phyloP scores from a whole-genome alignment of 2,329 filamentous ascomycete species.

The Aspergillus tanneri region DNA sequence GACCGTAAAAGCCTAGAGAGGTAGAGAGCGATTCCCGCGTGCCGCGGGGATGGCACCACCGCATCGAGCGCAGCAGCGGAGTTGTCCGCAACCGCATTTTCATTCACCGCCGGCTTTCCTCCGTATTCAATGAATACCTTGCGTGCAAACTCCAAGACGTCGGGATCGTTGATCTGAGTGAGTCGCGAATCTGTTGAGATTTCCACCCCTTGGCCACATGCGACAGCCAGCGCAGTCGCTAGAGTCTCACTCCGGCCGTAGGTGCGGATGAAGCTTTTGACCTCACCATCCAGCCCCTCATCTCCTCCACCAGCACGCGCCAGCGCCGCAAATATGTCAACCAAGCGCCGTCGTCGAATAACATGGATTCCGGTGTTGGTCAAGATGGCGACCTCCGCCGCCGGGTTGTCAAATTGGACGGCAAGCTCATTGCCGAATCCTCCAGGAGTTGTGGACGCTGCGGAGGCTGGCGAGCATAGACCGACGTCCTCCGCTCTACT shows the following conservation, averaged over 20 bases:
- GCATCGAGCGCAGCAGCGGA: slow-evolving; percentile 70
- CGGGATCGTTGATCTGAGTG: slow-evolving; percentile 72
- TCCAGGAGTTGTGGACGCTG: slow-evolving; percentile 63
- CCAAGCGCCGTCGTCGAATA: slow-evolving; percentile 76
- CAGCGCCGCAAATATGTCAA: slow-evolving; percentile 86
- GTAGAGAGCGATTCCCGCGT: slow-evolving; percentile 85
- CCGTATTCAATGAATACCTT: slow-evolving; percentile 90
- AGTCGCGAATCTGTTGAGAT: slow-evolving; percentile 68
- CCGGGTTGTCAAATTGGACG: slow-evolving; percentile 84
- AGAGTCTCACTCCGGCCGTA: slow-evolving; percentile 90
- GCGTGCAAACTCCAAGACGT: slow-evolving; percentile 80
- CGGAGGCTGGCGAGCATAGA: slow-evolving; percentile 69
- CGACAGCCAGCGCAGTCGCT: slow-evolving; percentile 87
- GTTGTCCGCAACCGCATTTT: slow-evolving; percentile 65
- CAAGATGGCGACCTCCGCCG: slow-evolving; percentile 82
- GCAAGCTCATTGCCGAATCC: slow-evolving; percentile 95
- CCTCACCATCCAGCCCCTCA: slow-evolving; percentile 76
- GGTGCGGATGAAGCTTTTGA: slow-evolving; percentile 76
- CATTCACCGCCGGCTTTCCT: slow-evolving; percentile 79
- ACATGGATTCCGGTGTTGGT: slow-evolving; percentile 90
- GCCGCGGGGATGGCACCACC: slow-evolving; percentile 82
- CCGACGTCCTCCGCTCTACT: slow-evolving; percentile 77
- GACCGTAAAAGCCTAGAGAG: slow-evolving; percentile 83
- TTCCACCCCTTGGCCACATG: slow-evolving; percentile 89
- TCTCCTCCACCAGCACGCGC: slow-evolving; percentile 68